A percentile compares a stretch with the other conserved stretches of the same genome.
These are phyloP conservation scores for Neurospora tetraspora DNA, from an alignment of 495 filamentous ascomycete genomes.

Conservation along the genomic window DNA sequence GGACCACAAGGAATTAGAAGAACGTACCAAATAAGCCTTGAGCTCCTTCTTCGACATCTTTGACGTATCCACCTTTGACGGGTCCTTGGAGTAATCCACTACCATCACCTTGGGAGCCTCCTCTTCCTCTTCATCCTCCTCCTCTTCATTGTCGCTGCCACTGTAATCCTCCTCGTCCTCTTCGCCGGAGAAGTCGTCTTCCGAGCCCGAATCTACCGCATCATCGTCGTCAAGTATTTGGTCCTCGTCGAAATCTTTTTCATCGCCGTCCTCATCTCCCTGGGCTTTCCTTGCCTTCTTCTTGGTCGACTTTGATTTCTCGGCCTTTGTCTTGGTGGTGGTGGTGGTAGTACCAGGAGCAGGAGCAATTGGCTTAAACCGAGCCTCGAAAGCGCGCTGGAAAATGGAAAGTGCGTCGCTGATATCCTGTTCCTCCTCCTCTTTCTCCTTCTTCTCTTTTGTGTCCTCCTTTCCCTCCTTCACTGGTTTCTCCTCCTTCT, in stretches of 20 bases:
- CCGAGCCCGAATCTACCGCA: conserved; percentile 32
- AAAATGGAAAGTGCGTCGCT: conserved; percentile 45
- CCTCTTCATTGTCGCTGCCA: neutral
- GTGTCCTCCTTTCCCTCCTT: neutral
- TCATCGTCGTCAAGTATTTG: conserved; percentile 1
- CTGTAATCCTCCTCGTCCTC: conserved; percentile 22
- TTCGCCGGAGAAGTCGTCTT: conserved; percentile 53
- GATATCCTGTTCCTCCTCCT: conserved; percentile 14
- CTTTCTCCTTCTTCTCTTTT: conserved; percentile 5
- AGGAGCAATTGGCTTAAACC: conserved; percentile 62
- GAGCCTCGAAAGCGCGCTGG: conserved; percentile 74
- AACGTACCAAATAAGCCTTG: conserved; percentile 67
- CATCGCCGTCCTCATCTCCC: conserved; percentile 19
- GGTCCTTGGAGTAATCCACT: conserved; percentile 45
- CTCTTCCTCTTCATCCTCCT: conserved; percentile 14
- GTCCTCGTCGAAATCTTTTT: conserved; percentile 20
- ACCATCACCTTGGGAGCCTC: conserved; percentile 41
- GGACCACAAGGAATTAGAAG: neutral
- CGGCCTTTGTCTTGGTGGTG: conserved; percentile 8
- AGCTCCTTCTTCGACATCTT: conserved; percentile 56
- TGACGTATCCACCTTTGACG: conserved; percentile 17
- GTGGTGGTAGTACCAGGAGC: conserved; percentile 12
- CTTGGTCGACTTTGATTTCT: conserved; percentile 16
- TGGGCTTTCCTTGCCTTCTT: conserved; percentile 11
- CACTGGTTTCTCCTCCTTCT: neutral